phyloP scores from a whole-genome alignment of 768 basidiomycete genomes.

The Pisolithus sp. region DNA sequence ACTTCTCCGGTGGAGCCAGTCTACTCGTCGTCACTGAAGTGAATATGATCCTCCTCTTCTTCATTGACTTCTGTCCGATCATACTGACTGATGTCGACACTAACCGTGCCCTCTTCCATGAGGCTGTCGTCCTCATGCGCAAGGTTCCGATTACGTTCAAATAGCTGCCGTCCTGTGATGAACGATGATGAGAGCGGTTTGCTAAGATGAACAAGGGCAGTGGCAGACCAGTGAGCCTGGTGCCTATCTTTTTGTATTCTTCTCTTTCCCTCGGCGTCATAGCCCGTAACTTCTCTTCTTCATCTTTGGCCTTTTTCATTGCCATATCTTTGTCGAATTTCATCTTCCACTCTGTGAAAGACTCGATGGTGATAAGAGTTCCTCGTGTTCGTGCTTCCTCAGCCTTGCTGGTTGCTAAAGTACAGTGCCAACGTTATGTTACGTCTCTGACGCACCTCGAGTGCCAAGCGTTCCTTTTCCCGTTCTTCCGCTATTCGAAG shows the following conservation, averaged over 20 bases:
- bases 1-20: background rate
- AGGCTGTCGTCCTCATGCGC: constrained; percentile 69
- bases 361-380: constrained; percentile 81
- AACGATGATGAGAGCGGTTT: constrained; percentile 2
- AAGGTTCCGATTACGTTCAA: constrained; percentile 74
- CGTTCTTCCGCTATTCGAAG: constrained; percentile 51
- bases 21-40: constrained; percentile 87
- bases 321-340: constrained; percentile 69
- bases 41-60: constrained; percentile 46
- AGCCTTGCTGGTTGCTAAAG: constrained; percentile 43
- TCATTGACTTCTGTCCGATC: constrained; percentile 52
- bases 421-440: background rate
- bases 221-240: constrained; percentile 61
- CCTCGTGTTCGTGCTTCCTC: constrained; percentile 85
- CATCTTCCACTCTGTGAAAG: constrained; percentile 76
- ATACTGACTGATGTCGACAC: constrained; percentile 87
- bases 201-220: background rate
- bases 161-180: constrained; percentile 80
- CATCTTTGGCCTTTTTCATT: constrained; percentile 54
- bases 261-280: constrained; percentile 79
- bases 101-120: constrained; percentile 79
- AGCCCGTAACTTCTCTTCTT: constrained; percentile 70
- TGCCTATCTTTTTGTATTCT: constrained; percentile 61
- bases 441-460: constrained; percentile 53
- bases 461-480: constrained; percentile 65